A percentile compares a stretch with the other conserved stretches of the same genome.
These are phyloP conservation scores for Alectoria sarmentosa DNA, from an alignment of 495 filamentous ascomycete species.

Conservation along the genomic window DNA sequence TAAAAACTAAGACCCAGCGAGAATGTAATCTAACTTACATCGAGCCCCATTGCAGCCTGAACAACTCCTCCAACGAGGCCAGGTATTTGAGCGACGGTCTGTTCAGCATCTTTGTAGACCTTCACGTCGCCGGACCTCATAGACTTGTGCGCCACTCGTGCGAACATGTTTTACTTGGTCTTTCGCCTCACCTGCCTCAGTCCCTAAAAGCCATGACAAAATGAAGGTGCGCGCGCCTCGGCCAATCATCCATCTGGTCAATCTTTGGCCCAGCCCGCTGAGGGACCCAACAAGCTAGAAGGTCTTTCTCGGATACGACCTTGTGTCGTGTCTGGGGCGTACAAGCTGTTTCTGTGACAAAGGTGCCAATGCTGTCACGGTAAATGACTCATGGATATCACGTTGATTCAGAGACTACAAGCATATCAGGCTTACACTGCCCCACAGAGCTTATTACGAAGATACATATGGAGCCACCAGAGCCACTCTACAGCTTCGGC, in stretches of 20 bases:
- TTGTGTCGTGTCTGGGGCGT: too few relatives aligned
- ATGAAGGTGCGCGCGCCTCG: conserved; percentile 34
- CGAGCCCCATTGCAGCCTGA: conserved; percentile 24
- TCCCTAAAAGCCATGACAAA: too few relatives aligned
- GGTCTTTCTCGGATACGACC: too few relatives aligned
- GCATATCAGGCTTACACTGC: too few relatives aligned
- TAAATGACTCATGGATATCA: too few relatives aligned
- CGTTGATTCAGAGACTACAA: too few relatives aligned
- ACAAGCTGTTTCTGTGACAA: too few relatives aligned
- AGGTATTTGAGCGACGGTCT: background rate
- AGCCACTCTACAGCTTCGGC: too few relatives aligned
- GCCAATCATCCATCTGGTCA: conserved; percentile 33
- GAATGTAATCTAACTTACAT: conserved; percentile 12
- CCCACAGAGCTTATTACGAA: too few relatives aligned
- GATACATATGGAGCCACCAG: too few relatives aligned
- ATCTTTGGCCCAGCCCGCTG: conserved; percentile 32
- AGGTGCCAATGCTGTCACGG: too few relatives aligned
- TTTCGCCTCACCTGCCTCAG: conserved; percentile 30
- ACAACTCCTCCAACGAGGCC: conserved; percentile 22
- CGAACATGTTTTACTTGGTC: conserved; percentile 13
- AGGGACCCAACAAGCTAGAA: conserved; percentile 36
- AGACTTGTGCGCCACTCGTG: conserved; percentile 25
- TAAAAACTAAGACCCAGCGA: background rate
- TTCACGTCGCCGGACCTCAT: conserved; percentile 34
- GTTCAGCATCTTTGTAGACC: conserved; percentile 24